phyloP scores from a whole-genome alignment of 2,329 filamentous ascomycete species.

The Ophiostoma triangulosporum region DNA sequence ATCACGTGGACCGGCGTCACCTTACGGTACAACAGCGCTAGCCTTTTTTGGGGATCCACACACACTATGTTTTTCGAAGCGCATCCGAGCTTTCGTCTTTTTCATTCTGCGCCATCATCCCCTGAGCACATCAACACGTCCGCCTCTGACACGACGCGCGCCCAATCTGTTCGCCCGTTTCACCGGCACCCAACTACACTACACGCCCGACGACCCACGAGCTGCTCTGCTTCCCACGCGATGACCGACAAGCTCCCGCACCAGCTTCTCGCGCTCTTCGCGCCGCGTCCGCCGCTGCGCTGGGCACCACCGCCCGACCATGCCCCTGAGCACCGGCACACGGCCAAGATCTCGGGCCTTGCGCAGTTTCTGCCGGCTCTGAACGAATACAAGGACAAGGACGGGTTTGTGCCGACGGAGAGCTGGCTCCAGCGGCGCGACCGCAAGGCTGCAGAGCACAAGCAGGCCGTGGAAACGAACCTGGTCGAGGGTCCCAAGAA shows the following conservation, averaged over 20 bases:
- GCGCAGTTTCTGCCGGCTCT: constrained; percentile 62
- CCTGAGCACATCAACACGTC: background rate
- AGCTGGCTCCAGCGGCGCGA: constrained; percentile 86
- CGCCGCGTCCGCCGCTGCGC: constrained; percentile 80
- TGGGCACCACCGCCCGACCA: constrained; percentile 76
- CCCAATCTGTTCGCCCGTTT: background rate
- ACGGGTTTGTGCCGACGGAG: constrained; percentile 69
- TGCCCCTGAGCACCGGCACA: constrained; percentile 69
- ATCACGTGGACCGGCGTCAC: background rate
- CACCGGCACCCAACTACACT: background rate
- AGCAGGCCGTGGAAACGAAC: constrained; percentile 49
- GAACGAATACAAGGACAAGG: constrained; percentile 63
- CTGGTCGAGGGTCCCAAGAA: constrained; percentile 48
- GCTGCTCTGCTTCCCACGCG: background rate
- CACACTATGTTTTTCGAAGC: background rate
- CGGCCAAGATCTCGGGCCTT: constrained; percentile 57
- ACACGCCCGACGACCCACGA: background rate
- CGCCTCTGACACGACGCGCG: background rate
- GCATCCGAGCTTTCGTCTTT: background rate
- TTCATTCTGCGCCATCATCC: background rate
- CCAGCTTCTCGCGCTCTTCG: constrained; percentile 85
- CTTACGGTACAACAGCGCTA: background rate
- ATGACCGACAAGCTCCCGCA: constrained; percentile 98
- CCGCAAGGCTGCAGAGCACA: constrained; percentile 70
- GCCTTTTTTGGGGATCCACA: background rate